phyloP scores from a whole-genome alignment of 805 yeast species.

The Monosporozyma servazzii region DNA sequence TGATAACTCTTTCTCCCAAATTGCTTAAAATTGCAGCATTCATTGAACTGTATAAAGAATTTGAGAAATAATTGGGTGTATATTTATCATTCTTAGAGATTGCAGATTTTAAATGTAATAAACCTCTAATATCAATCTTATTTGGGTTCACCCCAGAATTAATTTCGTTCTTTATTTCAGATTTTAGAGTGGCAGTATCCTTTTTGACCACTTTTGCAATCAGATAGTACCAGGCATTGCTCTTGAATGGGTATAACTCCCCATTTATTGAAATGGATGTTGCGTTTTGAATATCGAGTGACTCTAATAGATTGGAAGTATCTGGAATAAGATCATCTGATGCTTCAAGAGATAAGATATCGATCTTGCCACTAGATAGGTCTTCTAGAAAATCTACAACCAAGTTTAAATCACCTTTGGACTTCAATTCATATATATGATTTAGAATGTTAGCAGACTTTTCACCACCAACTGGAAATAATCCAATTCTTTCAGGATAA shows the following conservation, averaged over 20 bases:
- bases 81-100: conserved; percentile 39
- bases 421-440: conserved; percentile 20
- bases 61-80: conserved; percentile 39
- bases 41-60: conserved; percentile 26
- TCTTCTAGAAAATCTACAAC: conserved; percentile 15
- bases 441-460: conserved; percentile 15
- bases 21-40: conserved; percentile 13
- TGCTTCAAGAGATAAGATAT: conserved; percentile 1
- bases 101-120: conserved; percentile 25
- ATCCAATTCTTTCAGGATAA: conserved; percentile 72
- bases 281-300: conserved; percentile 35
- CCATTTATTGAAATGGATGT: conserved; percentile 66
- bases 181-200: conserved; percentile 35
- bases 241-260: conserved; percentile 43
- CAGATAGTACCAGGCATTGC: conserved; percentile 44
- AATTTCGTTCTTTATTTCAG: conserved; percentile 16
- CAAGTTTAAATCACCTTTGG: conserved; percentile 6
- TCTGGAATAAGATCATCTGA: conserved; percentile 8
- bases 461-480: conserved; percentile 49
- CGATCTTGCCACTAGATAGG: conserved; percentile 8
- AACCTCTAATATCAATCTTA: conserved; percentile 20
- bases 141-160: conserved; percentile 5
- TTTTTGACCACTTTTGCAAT: conserved; percentile 43
- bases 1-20: conserved; percentile 17
- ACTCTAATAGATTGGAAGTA: conserved; percentile 22